Evolutionary conservation across 495 filamentous ascomycete genomes (phyloP).

Genomic region (Entonaema liquescens): DNA sequence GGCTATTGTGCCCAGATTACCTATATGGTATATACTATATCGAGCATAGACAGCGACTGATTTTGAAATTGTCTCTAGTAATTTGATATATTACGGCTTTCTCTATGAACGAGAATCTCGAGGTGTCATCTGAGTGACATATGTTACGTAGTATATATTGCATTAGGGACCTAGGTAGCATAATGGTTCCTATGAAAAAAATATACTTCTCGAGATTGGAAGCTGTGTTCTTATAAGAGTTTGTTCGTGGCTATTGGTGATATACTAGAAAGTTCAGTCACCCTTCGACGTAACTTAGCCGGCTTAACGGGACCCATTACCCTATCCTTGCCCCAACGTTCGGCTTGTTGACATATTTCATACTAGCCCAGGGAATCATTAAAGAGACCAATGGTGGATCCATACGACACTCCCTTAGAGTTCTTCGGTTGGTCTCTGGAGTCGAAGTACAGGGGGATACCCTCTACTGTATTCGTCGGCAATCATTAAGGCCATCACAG

Average conservation of each 20-base stretch:
- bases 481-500: no score
- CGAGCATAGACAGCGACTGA: slow-evolving; percentile 1
- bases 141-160: neutral
- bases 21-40: neutral
- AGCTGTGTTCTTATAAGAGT: neutral
- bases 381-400: no score
- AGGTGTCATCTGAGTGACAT: neutral
- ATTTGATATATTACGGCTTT: neutral
- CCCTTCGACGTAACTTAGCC: no score
- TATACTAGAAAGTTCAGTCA: no score
- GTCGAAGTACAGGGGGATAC: no score
- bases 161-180: neutral
- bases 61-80: neutral
- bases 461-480: no score
- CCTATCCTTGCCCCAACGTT: no score
- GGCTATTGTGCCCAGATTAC: neutral
- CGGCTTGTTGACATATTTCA: no score
- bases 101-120: neutral
- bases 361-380: no score
- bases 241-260: neutral
- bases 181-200: neutral
- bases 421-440: no score
- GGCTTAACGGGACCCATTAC: no score
- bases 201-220: neutral
- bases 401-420: no score